Percentiles rank a stretch among this genome's conserved stretches.
Evolutionary conservation across 2,329 filamentous ascomycete genomes (phyloP).

Genomic region (Coniosporium tulheliwenetii): DNA sequence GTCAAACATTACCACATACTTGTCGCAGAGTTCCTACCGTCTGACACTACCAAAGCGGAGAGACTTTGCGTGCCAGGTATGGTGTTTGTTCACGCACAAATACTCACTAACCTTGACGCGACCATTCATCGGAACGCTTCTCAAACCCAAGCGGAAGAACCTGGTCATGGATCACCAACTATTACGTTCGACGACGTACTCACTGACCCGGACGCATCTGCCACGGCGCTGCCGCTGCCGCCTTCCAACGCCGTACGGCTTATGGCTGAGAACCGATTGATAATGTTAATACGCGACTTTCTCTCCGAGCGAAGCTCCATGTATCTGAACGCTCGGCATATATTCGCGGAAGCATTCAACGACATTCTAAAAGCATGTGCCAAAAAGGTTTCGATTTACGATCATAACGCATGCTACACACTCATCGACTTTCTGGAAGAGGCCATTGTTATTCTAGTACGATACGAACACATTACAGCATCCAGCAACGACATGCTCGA

Average conservation of each 20-base stretch:
- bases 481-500: slow-evolving; percentile 40
- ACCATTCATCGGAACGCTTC: slow-evolving; percentile 61
- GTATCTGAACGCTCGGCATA: slow-evolving; percentile 40
- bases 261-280: slow-evolving; percentile 79
- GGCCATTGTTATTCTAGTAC: slow-evolving; percentile 49
- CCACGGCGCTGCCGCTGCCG: slow-evolving; percentile 44
- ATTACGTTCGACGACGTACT: slow-evolving; percentile 54
- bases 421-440: slow-evolving; percentile 89
- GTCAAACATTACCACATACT: slow-evolving; percentile 76
- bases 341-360: slow-evolving; percentile 65
- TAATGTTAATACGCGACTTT: slow-evolving; percentile 70
- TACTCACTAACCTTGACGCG: slow-evolving; percentile 63
- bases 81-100: slow-evolving; percentile 66
- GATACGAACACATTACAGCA: slow-evolving; percentile 36
- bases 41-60: slow-evolving; percentile 35
- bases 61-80: slow-evolving; percentile 58
- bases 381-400: slow-evolving; percentile 61
- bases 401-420: slow-evolving; percentile 72
- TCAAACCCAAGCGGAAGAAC: slow-evolving; percentile 28
- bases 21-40: slow-evolving; percentile 43
- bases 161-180: slow-evolving; percentile 17
- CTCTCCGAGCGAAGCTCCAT: slow-evolving; percentile 46
- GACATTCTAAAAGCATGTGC: slow-evolving; percentile 58
- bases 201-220: slow-evolving; percentile 49
- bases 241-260: slow-evolving; percentile 56